Evolutionary conservation across 768 basidiomycete genomes (phyloP), one percentile per base, ranked within the genome.

Genomic region (Galerina marginata): DNA sequence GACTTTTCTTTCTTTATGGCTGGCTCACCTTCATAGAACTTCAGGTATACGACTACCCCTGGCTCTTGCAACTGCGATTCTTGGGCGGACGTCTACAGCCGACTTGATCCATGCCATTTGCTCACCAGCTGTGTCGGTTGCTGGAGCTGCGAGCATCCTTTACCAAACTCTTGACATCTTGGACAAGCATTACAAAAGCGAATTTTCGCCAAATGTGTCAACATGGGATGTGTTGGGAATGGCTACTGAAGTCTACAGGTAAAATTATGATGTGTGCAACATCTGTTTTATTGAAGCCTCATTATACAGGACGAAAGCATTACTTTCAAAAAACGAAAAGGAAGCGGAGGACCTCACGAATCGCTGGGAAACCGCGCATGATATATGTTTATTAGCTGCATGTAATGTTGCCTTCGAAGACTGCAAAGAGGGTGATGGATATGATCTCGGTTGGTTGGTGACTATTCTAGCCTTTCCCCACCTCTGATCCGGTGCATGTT

Each of bases 401-500:
- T 86, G 82, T 60, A 82, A 83, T 62, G 73, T 76, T 26, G 90
- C 88, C 3, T 92, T 93, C 59, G 84, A 86, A 60, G 83, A 86
- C 62, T 91, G 89, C 64, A 78, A 74, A 63, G 87, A 90, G 16
- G 76, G 71, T 16, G 83, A 83, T 58, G 76, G 71, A 16, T 89
- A 89, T 65, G 88, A 91, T 65, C 75, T 90, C 3, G 84, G 91
- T 91, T 66, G 44, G 74, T 60, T 52, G 42, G 4, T 48, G n/a
- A 12, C 10, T 20, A 14, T 48, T 33, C 15, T 5, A 29, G 6
- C 16, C 7, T n/a, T n/a, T 46, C 55, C 25, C 7, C 7, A 7
- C 29, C 29, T 33, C 29, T 33, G 29, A 33, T 33, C 5, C 29
- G 29, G 29, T 23, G 38, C 50, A 10, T 54, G 26, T 44, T 29